Evolutionary conservation across 148 eudicot species (phyloP).

Genomic region (Amaranthus palmeri): DNA sequence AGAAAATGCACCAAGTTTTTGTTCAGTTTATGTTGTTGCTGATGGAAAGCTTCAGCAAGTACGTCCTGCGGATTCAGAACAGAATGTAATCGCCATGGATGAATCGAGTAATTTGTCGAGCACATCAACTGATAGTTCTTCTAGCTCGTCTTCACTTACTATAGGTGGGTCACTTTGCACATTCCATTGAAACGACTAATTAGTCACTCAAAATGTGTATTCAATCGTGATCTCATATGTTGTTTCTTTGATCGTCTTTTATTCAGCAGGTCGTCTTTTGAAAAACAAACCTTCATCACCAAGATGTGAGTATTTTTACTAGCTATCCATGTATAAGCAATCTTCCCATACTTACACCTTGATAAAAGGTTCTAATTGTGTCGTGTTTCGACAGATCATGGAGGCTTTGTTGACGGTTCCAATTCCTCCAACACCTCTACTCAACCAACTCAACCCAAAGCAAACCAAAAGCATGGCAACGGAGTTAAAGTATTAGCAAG

Average conservation of each 20-base stretch:
- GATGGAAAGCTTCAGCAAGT: conserved; percentile 68
- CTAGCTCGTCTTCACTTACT: conserved; percentile 44
- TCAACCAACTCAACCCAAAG: conserved; percentile 39
- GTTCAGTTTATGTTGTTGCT: conserved; percentile 75
- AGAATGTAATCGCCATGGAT: conserved; percentile 35
- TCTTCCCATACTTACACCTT: background rate
- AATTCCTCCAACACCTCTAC: conserved; percentile 33
- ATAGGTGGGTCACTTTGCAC: conserved; percentile 32
- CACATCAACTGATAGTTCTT: conserved; percentile 40
- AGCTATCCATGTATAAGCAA: background rate
- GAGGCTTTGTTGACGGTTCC: conserved; percentile 25
- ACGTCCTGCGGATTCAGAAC: conserved; percentile 58
- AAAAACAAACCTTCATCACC: conserved; percentile 30
- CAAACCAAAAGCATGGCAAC: conserved; percentile 36
- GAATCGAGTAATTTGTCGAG: conserved; percentile 32
- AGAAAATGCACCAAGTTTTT: conserved; percentile 57
- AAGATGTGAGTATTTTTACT: conserved; percentile 22
- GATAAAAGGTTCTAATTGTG: background rate
- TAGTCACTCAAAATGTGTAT: no score
- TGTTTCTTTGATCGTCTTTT: background rate
- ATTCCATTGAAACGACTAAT: background rate
- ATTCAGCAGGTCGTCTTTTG: conserved; percentile 24
- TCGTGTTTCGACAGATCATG: conserved; percentile 28
- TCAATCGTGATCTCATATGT: background rate
- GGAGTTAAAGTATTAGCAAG: conserved; percentile 29